These are phyloP conservation scores for Termitomyces sp. DNA, from an alignment of 768 basidiomycete species.

Conservation along the genomic window DNA sequence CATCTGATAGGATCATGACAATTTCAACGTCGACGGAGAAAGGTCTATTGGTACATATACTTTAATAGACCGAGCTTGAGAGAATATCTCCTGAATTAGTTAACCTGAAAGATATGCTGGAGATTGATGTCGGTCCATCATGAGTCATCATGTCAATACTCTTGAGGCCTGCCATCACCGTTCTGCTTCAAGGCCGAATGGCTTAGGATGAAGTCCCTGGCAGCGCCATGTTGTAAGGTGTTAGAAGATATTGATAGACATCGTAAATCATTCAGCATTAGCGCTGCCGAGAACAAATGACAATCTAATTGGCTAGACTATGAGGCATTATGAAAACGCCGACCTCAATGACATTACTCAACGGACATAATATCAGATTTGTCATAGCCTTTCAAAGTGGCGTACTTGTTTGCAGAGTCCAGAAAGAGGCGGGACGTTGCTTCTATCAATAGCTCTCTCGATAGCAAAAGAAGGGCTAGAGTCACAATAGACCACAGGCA, in stretches of 20 bases:
- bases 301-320: not conserved
- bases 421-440: not conserved
- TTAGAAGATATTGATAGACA: not conserved
- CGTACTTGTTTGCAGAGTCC: not conserved
- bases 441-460: not conserved
- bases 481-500: conserved; percentile 40
- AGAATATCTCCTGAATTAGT: not conserved
- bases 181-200: not conserved
- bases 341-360: not conserved
- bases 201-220: not conserved
- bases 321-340: not conserved
- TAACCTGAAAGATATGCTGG: not conserved
- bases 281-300: too few relatives aligned
- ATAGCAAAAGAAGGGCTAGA: not conserved
- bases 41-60: not conserved
- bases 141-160: not conserved
- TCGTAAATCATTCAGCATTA: not conserved
- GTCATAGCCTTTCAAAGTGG: not conserved
- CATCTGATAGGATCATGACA: not conserved
- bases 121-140: not conserved
- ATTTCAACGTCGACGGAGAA: not conserved
- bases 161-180: not conserved
- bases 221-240: not conserved
- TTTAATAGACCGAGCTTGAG: not conserved
- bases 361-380: not conserved